Evolutionary conservation across 164 flowering plant species (phyloP), one percentile per base, ranked within the genome.

Genomic region (Buxus sempervirens): DNA sequence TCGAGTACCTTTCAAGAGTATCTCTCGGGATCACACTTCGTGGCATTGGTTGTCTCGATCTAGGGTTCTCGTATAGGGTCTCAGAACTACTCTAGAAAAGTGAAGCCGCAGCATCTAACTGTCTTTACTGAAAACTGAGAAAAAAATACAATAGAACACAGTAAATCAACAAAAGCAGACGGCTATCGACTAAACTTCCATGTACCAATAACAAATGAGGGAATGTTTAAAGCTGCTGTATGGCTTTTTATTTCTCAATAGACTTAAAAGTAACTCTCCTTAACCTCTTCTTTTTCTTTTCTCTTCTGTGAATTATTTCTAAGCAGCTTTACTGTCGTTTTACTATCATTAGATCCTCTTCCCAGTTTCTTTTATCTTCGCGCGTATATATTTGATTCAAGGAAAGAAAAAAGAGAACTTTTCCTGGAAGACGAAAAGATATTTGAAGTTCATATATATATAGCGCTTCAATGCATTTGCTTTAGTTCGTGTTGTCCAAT

Each of bases 221-320:
- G 77, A 69, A 78, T 71, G 81, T 74, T 72, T 78, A 80, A 77
- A 77, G 78, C 77, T 77, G 80, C 77, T 49, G 48, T 66, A 68
- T 58, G 20, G 42, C 22, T 66, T 32, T 7, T 53, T 53, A 26
- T 60, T 62, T 16, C 51, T 16, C 56, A 51, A 57, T 18, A 21
- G 20, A 41, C 41, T 27, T n/a, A 51, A 12, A 49, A 58, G 49
- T 48, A 10, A 10, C 48, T 64, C 14, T 64, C 6, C 12, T 23
- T 65, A 60, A 36, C 58, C 64, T 32, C 9, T 19, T 48, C 49
- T 27, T 32, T 32, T 32, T 32, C 38, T 32, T 32, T 32, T 32
- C 53, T 36, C 28, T 58, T 49, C 51, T 63, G 71, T 56, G 67
- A 56, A 62, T 68, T 26, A 51, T 16, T 36, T 53, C 64, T 32